Conservation (phyloP, 2,329 filamentous ascomycete genomes). For the Beauveria caledonica region DNA sequence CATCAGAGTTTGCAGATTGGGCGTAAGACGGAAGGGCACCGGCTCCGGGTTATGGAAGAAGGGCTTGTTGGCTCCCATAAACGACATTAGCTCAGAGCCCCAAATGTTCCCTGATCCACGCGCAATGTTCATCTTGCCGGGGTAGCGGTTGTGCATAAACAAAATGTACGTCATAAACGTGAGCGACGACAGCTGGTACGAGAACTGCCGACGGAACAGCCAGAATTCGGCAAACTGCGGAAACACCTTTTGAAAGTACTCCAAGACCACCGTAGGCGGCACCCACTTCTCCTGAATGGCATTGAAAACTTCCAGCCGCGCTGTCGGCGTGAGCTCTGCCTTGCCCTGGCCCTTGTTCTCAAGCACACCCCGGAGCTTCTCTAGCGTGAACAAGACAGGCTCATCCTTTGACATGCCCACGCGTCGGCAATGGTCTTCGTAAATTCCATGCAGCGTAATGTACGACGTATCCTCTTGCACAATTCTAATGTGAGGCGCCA, state of each 20-base stretch:
- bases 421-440: constrained; percentile 89
- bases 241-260: constrained; percentile 85
- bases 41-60: constrained; percentile 93
- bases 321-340: constrained; percentile 60
- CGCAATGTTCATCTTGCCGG: constrained; percentile 89
- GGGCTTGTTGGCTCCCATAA: constrained; percentile 75
- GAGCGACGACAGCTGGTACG: constrained; percentile 87
- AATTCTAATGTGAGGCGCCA: constrained; percentile 89
- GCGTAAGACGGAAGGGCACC: constrained; percentile 93
- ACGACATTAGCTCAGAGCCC: constrained; percentile 89
- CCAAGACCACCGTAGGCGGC: constrained; percentile 68
- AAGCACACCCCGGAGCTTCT: constrained; percentile 73
- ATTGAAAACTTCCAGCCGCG: constrained; percentile 84
- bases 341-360: constrained; percentile 59
- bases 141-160: constrained; percentile 93
- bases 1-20: constrained; percentile 93
- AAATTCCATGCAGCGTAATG: constrained; percentile 88
- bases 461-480: constrained; percentile 94
- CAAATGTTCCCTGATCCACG: constrained; percentile 86
- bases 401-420: constrained; percentile 89
- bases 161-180: constrained; percentile 99
- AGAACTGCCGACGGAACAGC: constrained; percentile 95
- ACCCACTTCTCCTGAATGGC: constrained; percentile 94
- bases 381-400: constrained; percentile 88
- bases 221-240: constrained; percentile 91